These are phyloP conservation scores for Wickerhamiella kazuoi DNA, from an alignment of 805 yeast species.

Conservation along the genomic window DNA sequence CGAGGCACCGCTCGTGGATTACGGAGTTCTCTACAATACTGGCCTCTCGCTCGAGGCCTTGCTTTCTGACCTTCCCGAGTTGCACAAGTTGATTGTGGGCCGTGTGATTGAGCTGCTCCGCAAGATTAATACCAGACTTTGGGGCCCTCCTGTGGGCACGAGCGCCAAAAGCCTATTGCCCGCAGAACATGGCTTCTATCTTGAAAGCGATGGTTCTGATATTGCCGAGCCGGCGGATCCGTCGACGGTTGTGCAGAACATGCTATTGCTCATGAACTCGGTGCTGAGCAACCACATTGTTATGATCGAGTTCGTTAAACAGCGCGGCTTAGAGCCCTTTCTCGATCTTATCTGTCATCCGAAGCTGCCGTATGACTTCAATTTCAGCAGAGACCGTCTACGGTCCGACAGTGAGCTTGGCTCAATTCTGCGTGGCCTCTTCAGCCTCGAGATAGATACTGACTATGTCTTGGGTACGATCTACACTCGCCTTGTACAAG, in stretches of 20 bases:
- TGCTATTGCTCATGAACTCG: conserved; percentile 1
- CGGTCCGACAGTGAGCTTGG: conserved; percentile 2
- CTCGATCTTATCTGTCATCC: conserved; percentile 2
- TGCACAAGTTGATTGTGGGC: neutral
- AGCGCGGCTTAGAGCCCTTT: conserved; percentile 1
- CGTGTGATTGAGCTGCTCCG: conserved; percentile 1
- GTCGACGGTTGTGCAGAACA: conserved; percentile 1
- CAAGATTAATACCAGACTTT: neutral
- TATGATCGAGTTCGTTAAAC: conserved; percentile 3
- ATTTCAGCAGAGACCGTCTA: conserved; percentile 1
- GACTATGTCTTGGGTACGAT: conserved; percentile 1
- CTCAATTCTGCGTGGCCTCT: neutral
- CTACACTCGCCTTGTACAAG: neutral
- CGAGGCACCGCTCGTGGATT: neutral
- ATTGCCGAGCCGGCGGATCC: conserved; percentile 4
- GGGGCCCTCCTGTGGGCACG: neutral
- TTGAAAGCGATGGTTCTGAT: conserved; percentile 1
- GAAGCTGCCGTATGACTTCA: conserved; percentile 4
- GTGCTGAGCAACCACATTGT: conserved; percentile 2
- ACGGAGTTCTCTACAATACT: conserved; percentile 3
- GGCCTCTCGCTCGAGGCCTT: conserved; percentile 3
- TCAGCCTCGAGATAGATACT: conserved; percentile 3
- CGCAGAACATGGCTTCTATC: neutral
- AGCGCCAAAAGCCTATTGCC: neutral
- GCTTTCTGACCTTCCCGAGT: neutral